These are phyloP conservation scores for Platanthera zijinensis DNA, from an alignment of 106 monocot species.

Conservation along the genomic window DNA sequence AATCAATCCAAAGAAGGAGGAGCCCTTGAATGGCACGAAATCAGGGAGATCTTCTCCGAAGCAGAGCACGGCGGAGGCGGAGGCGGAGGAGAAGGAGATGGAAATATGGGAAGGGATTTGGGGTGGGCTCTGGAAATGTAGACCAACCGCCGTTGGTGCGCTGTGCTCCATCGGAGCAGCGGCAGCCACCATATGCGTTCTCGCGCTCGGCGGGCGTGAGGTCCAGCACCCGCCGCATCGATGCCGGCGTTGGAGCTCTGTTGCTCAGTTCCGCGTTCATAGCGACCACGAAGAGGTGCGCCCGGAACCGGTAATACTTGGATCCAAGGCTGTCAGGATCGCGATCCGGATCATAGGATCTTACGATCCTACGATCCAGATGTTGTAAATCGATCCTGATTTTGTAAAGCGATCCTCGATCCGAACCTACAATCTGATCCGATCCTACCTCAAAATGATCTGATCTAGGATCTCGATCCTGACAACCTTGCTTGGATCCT, in stretches of 20 bases:
- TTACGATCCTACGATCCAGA: too few species aligned
- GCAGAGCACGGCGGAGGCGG: not conserved
- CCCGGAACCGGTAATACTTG: not conserved
- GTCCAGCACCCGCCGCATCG: not conserved
- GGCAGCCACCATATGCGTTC: not conserved
- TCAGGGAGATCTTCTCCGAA: not conserved
- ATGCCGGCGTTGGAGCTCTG: not conserved
- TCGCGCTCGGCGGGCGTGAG: not conserved
- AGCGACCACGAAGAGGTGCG: not conserved
- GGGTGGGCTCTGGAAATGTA: slow-evolving; percentile 34
- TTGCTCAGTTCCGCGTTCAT: not conserved
- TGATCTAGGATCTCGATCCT: too few species aligned
- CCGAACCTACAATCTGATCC: too few species aligned
- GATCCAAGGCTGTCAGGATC: too few species aligned
- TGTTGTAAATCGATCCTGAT: too few species aligned
- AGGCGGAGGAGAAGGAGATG: slow-evolving; percentile 5
- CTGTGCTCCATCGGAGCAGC: not conserved
- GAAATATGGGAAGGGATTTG: slow-evolving; percentile 23
- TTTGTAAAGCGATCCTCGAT: too few species aligned
- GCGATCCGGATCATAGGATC: too few species aligned
- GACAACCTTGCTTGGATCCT: too few species aligned
- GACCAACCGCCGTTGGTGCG: slow-evolving; percentile 29
- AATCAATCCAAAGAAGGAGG: not conserved
- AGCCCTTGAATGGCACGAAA: not conserved
- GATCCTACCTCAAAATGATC: too few species aligned